Evolutionary conservation across 1,139 yeast species (phyloP), one percentile per base, ranked within the genome.

Genomic region (Geotrichum bryndzae): DNA sequence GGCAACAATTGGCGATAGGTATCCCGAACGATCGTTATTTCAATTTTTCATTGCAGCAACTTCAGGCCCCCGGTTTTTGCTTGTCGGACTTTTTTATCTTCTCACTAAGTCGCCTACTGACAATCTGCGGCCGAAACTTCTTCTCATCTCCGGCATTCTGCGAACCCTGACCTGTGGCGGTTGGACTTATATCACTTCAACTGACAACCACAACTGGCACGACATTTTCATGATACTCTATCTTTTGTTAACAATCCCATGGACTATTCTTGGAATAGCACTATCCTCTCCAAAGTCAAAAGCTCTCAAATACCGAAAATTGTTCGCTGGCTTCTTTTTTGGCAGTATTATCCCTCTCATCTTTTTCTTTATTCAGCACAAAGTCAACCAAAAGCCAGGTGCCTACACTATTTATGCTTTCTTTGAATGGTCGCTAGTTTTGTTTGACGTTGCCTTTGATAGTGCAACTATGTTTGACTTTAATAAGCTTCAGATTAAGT

Each of bases 81-180:
- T 94, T 55, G 75, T 91, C 48, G 75, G 86, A 38, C 79, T 91
- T 61, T 83, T 85, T 68, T 89, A 83, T 70, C 62, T 81, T 66
- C 73, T 66, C 63, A 73, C 74, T 33, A 72, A 67, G 59, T 76
- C 72, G 57, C 73, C 77, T 15, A n/a, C 48, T 41, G 74, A 78
- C 56, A 74, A 83, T 0, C 64, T 68, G 13, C 68, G 75, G 45
- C 84, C 89, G 1, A 68, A 70, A 61, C 64, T 79, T 41, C 72
- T 81, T 58, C 71, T 85, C 11, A 66, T 83, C 0, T 73, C 85
- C 1, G 99, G 99, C 11, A 64, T 88, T 1, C 63, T 88, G 29
- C 83, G 99, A 74, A 94, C 99, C 0, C 82, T 94, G 63, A 87
- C 97, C 1, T 94, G 99, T 71, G 99, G 99, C 68, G 98, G 98